Evolutionary conservation across 495 filamentous ascomycete species (phyloP), one percentile per base, ranked within the genome.

Genomic region (Penicillium malachiteum): DNA sequence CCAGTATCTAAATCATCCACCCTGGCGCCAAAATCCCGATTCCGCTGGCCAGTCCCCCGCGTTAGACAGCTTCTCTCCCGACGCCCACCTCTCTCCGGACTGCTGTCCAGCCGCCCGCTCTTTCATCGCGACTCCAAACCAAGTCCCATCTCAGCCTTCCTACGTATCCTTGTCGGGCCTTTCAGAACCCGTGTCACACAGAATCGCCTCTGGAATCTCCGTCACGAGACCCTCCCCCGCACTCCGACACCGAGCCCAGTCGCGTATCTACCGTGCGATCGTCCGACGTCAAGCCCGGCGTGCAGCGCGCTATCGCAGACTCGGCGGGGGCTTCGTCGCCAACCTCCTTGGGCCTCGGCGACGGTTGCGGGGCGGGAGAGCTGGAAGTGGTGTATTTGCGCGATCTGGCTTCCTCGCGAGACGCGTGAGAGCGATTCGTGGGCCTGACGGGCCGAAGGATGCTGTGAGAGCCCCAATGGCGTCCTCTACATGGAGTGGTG

Each of bases 221-320:
- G 84, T 48, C 79, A 87, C 80, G 83, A 90, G 59, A 87, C 80
- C n/a, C 70, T 95, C 35, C 87, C n/a, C 90, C 39, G 75, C 78
- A 42, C 82, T 90, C 56, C 85, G 83, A 54, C 81, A 82, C 59
- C 79, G 81, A 30, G 74, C 88, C 4, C 90, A 94, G 64, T 84
- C 87, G 48, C 80, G 85, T 50, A 81, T 96, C 50, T 93, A 92
- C 69, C 75, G 78, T 13, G 89, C 86, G 60, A 78, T 95, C 42
- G 68, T 92, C 62, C 74, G 79, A 54, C 76, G 82, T 14, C 85
- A 90, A 69, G 77, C 73, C 38, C 79, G 74, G 57, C 75, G 78
- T 41, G 72, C 72, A 7, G 59, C 57, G 50, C 74, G 65, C 48
- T 55, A 62, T 52, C 62, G 63, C 45, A 59, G 61, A 52, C 21